phyloP scores from a whole-genome alignment of 2,329 filamentous ascomycete genomes.

The Phaeophleospora eucalypticola region DNA sequence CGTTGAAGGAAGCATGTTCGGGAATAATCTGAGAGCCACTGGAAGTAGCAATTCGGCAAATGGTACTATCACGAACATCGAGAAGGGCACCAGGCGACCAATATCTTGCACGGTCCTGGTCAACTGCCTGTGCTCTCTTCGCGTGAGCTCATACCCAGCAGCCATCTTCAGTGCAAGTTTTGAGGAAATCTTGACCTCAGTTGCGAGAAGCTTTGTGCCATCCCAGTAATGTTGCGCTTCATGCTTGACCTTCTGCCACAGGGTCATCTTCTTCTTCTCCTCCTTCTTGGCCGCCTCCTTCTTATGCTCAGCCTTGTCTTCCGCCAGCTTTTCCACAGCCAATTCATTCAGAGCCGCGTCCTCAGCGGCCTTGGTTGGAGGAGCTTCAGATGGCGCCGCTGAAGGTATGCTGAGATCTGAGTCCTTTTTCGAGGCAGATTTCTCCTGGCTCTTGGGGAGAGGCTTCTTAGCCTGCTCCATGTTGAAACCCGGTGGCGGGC shows the following conservation, averaged over 20 bases:
- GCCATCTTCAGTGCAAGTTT: conserved; percentile 94
- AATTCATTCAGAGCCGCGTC: conserved; percentile 57
- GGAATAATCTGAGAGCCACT: conserved; percentile 88
- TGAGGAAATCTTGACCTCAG: conserved; percentile 89
- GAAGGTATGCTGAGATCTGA: conserved; percentile 33
- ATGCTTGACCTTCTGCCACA: conserved; percentile 92
- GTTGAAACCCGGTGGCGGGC: conserved; percentile 85
- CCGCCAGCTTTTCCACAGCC: conserved; percentile 55
- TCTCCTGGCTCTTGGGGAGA: conserved; percentile 55
- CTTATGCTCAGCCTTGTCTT: conserved; percentile 48
- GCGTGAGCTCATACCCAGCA: conserved; percentile 90
- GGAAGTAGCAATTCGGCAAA: conserved; percentile 92
- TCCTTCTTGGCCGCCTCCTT: conserved; percentile 59
- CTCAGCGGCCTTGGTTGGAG: conserved; percentile 47
- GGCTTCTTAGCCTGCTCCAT: conserved; percentile 86
- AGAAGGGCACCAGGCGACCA: conserved; percentile 88
- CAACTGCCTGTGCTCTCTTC: conserved; percentile 87
- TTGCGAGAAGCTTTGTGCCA: conserved; percentile 88
- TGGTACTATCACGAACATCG: conserved; percentile 92
- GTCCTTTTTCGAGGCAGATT: conserved; percentile 9
- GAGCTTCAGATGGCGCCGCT: conserved; percentile 39
- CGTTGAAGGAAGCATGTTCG: conserved; percentile 93
- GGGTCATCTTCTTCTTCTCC: conserved; percentile 77
- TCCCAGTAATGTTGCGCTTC: conserved; percentile 96
- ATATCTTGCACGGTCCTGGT: conserved; percentile 92